Conservation (phyloP, 176 grass and related monocot species). For the Triticum turgidum region DNA sequence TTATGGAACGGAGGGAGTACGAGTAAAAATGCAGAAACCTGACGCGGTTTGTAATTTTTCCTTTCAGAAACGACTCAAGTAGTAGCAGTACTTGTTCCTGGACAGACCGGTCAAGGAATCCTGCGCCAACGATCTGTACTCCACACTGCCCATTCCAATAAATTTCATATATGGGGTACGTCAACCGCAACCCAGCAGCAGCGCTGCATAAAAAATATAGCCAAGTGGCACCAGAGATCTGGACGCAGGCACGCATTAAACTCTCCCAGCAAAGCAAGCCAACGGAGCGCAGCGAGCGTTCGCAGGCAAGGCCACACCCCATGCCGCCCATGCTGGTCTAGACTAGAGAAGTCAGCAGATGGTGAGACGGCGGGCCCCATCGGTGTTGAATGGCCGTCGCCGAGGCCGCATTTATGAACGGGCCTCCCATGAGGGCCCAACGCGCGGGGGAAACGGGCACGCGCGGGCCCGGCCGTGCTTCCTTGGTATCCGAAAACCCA, state of each 20-base stretch:
- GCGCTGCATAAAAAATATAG: not conserved
- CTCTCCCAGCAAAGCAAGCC: constrained; percentile 18
- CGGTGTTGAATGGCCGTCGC: constrained; percentile 31
- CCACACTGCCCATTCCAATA: not conserved
- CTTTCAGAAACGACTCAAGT: not conserved
- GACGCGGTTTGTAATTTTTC: not conserved
- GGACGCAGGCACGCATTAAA: constrained; percentile 11
- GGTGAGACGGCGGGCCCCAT: not conserved
- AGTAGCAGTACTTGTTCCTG: not conserved
- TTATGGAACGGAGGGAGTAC: not conserved
- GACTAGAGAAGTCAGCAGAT: not conserved
- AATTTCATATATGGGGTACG: not conserved
- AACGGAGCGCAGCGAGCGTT: constrained; percentile 31
- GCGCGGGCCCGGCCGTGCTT: constrained; percentile 14
- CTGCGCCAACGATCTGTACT: not conserved
- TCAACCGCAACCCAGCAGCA: not conserved
- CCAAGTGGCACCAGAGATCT: constrained; percentile 25
- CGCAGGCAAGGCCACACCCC: constrained; percentile 7
- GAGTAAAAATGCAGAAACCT: not conserved
- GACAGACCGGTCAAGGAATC: not conserved
- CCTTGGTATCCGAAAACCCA: constrained; percentile 20
- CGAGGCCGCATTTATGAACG: not conserved
- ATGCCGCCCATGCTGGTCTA: too few relatives aligned
- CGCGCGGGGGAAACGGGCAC: not conserved
- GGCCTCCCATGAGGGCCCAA: constrained; percentile 29